Base-by-base conservation (phyloP, 1,284 basidiomycete genomes). In the Hemileia vastatrix region DNA sequence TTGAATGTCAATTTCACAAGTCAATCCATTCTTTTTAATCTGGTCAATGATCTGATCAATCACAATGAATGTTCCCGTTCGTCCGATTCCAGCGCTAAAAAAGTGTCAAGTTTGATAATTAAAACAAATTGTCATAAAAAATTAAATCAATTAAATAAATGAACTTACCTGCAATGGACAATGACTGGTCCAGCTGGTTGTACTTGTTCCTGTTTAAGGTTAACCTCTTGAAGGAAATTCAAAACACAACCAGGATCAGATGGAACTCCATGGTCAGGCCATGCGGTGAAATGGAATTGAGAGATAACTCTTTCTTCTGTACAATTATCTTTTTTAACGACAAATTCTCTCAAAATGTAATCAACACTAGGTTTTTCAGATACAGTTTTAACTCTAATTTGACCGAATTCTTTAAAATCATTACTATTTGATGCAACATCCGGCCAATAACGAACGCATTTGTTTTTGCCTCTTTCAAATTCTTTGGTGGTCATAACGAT, bases 361-460 rank as follows among this genome's bases (percentile, higher is more conserved):
- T n/a, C n/a, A n/a, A n/a, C n/a, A n/a, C n/a, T n/a, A n/a, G n/a
- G n/a, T n/a, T n/a, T n/a, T n/a, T n/a, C n/a, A n/a, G n/a, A n/a
- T n/a, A n/a, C n/a, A n/a, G n/a, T n/a, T n/a, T n/a, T n/a, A n/a
- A n/a, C n/a, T n/a, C n/a, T n/a, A n/a, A n/a, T n/a, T n/a, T n/a
- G n/a, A n/a, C n/a, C n/a, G n/a, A n/a, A n/a, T n/a, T n/a, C n/a
- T n/a, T n/a, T n/a, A n/a, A n/a, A n/a, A n/a, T n/a, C n/a, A n/a
- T n/a, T n/a, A n/a, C n/a, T n/a, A n/a, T n/a, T n/a, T n/a, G n/a
- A n/a, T n/a, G n/a, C n/a, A n/a, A n/a, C n/a, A n/a, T n/a, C n/a
- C n/a, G n/a, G 79, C 94, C 93, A 98, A 76, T 98, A 98, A 31
- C 85, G 81, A 48, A 90, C 90, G 73, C 92, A 95, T 76, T 98